These are phyloP conservation scores for Xylaria sp. DNA, from an alignment of 2,329 filamentous ascomycete species.

Conservation along the genomic window DNA sequence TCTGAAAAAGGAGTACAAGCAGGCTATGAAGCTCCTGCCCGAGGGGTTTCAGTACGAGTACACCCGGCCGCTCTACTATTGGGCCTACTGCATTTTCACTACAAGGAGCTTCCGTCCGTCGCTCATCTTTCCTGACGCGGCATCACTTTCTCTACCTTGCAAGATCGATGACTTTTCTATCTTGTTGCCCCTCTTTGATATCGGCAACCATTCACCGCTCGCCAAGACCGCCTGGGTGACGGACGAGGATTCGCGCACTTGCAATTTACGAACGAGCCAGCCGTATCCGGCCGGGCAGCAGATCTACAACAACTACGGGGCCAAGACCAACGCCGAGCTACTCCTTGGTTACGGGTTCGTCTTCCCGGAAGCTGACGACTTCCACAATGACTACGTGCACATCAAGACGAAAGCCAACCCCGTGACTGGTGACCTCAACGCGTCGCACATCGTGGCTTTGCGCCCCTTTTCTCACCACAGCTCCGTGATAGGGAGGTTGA, in stretches of 20 bases:
- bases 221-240: slow-evolving; percentile 66
- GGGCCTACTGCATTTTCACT: slow-evolving; percentile 72
- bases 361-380: slow-evolving; percentile 56
- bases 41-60: slow-evolving; percentile 51
- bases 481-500: slow-evolving; percentile 58
- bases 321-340: slow-evolving; percentile 78
- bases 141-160: slow-evolving; percentile 50
- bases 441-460: slow-evolving; percentile 59
- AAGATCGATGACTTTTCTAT: slow-evolving; percentile 71
- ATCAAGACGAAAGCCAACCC: slow-evolving; percentile 58
- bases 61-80: slow-evolving; percentile 65
- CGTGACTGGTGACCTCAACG: slow-evolving; percentile 43
- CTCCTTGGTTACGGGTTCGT: slow-evolving; percentile 72
- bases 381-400: slow-evolving; percentile 71
- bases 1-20: slow-evolving; percentile 58
- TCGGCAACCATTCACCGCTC: slow-evolving; percentile 75
- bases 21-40: slow-evolving; percentile 54
- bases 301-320: slow-evolving; percentile 71
- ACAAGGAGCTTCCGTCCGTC: slow-evolving; percentile 72
- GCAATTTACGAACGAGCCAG: slow-evolving; percentile 56
- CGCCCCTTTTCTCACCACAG: slow-evolving; percentile 59
- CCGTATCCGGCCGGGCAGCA: slow-evolving; percentile 63
- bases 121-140: slow-evolving; percentile 59
- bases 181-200: slow-evolving; percentile 75
- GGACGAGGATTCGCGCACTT: slow-evolving; percentile 52